Conservation (phyloP, 1,284 basidiomycete species). For the Tremellales sp. region DNA sequence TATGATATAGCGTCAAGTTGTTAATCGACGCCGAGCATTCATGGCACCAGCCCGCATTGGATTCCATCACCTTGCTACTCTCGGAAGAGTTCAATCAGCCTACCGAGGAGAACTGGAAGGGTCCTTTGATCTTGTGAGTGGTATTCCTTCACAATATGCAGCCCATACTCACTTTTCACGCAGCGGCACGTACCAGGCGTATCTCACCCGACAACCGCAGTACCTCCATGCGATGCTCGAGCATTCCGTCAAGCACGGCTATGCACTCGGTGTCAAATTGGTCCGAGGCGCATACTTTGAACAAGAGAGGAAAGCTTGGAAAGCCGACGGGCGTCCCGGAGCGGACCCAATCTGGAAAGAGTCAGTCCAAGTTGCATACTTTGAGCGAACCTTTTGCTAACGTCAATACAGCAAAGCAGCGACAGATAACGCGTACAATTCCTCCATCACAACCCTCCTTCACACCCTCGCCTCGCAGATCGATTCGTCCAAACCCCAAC, state of each 20-base stretch:
- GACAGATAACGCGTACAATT: slow-evolving; percentile 77
- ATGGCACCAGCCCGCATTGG: slow-evolving; percentile 79
- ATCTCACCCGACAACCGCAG: slow-evolving; percentile 60
- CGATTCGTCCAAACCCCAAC: slow-evolving; percentile 49
- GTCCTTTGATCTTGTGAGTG: slow-evolving; percentile 40
- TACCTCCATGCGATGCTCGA: slow-evolving; percentile 64
- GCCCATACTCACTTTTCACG: slow-evolving; percentile 5
- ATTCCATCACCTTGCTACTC: slow-evolving; percentile 69
- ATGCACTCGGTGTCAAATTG: slow-evolving; percentile 86
- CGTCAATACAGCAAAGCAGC: slow-evolving; percentile 51
- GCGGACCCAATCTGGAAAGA: slow-evolving; percentile 51
- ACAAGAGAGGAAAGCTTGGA: slow-evolving; percentile 57
- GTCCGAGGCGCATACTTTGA: slow-evolving; percentile 92
- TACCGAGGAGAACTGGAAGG: slow-evolving; percentile 19
- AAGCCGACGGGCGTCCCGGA: slow-evolving; percentile 33
- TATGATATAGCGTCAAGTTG: slow-evolving; percentile 48
- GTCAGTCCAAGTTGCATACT: slow-evolving; percentile 17
- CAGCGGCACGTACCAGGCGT: slow-evolving; percentile 78
- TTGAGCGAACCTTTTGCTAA: neutral
- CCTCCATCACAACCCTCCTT: slow-evolving; percentile 62
- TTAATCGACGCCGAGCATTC: slow-evolving; percentile 77
- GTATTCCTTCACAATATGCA: neutral
- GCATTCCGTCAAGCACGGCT: slow-evolving; percentile 67
- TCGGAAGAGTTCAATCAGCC: slow-evolving; percentile 70
- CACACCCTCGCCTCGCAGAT: slow-evolving; percentile 54